A percentile compares a stretch with the other conserved stretches of the same genome.
Conservation (phyloP, 2,329 filamentous ascomycete species). For the Biscogniauxia marginata region DNA sequence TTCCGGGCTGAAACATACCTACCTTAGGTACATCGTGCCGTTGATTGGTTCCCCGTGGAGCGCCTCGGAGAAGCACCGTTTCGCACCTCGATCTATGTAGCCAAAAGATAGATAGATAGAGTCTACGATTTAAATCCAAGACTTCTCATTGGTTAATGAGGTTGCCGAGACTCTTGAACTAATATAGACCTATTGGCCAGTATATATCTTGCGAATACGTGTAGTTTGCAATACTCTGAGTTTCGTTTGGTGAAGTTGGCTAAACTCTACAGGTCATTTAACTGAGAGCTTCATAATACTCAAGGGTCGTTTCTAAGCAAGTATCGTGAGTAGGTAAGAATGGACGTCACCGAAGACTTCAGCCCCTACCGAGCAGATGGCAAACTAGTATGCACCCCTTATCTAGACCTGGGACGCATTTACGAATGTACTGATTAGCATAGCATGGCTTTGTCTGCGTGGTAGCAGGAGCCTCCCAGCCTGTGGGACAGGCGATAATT, state of each 20-base stretch:
- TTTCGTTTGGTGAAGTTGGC: no score
- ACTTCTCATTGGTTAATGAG: not conserved
- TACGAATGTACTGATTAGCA: no score
- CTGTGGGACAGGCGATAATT: constrained; percentile 59
- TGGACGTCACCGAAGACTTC: constrained; percentile 23
- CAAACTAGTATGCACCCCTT: constrained; percentile 23
- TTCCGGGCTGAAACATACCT: no score
- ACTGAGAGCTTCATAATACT: no score
- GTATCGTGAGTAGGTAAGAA: not conserved
- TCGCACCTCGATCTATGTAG: not conserved
- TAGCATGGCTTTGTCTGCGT: constrained; percentile 65
- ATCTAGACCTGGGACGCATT: constrained; percentile 1
- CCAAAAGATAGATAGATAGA: not conserved
- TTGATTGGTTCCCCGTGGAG: constrained; percentile 13
- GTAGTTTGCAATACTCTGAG: no score
- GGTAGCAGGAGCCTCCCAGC: constrained; percentile 60
- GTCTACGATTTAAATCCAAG: not conserved
- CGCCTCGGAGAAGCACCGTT: constrained; percentile 20
- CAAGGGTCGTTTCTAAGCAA: not conserved
- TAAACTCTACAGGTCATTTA: no score
- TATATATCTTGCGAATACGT: no score
- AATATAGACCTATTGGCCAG: not conserved
- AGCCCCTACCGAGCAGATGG: constrained; percentile 22
- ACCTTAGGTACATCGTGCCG: no score
- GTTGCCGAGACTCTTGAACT: not conserved